Evolutionary conservation across 2,329 filamentous ascomycete species (phyloP), one percentile per base, ranked within the genome.

Genomic region (Penicillium nordicum): DNA sequence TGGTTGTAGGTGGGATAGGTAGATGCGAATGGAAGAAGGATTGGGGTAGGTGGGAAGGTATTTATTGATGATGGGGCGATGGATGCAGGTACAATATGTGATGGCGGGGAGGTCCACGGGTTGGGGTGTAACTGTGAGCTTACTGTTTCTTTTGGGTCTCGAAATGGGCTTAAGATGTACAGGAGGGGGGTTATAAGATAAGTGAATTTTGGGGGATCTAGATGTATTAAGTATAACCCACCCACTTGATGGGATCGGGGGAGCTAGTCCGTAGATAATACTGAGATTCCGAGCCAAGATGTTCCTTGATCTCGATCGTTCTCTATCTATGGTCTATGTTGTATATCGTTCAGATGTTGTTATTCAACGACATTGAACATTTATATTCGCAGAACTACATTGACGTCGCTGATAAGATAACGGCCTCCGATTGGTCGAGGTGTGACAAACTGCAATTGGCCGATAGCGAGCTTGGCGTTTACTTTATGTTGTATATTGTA

Each of bases 341-440:
- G 21, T 21, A 21, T 16, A 37, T 27, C 16, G 3, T 27, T 12
- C 0, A 3, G 40, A 36, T 25, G 30, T 18, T 51, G 16, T 52
- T 52, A 46, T 47, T 54, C 37, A 49, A 49, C 27, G 11, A 18
- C 36, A 50, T 43, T 43, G 29, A 34, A 29, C 38, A 43, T 32
- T n/a, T 44, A 23, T 46, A 36, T 36, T 25, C 30, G 14, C 18
- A 32, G 25, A 12, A 10, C 34, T 29, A 9, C 30, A 32, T 25
- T 58, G 58, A 57, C 61, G 61, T 63, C 50, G 57, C 36, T 62
- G 69, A 71, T 70, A 70, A 71, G 68, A 71, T 67, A 68, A 63
- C 53, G 42, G 5, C 16, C 47, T 40, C 41, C 49, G 43, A 59
- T 64, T 67, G 63, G 68, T 67, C 53, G 62, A 55, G 49, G 45